A percentile compares a stretch with the other conserved stretches of the same genome.
These are phyloP conservation scores for Neonectria punicea DNA, from an alignment of 2,329 filamentous ascomycete species.

Conservation along the genomic window DNA sequence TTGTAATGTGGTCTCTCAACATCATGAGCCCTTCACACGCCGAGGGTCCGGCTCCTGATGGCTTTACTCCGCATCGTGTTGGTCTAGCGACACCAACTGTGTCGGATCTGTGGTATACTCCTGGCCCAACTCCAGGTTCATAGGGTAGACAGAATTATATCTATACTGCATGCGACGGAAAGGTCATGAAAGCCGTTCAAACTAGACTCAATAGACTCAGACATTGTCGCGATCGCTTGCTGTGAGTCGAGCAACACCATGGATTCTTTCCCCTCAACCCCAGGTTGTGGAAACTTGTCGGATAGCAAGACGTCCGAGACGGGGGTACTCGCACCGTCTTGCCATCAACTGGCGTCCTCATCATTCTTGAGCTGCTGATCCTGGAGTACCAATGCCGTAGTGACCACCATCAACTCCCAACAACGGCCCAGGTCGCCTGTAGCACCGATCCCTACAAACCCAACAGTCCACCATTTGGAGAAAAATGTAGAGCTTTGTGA, in stretches of 20 bases:
- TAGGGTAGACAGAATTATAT: neutral
- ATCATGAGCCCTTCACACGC: conserved; percentile 4
- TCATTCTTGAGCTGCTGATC: neutral
- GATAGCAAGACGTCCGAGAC: neutral
- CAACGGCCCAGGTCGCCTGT: neutral
- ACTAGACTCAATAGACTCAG: neutral
- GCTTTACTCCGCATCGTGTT: conserved; percentile 4
- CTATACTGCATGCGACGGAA: neutral
- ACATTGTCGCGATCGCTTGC: neutral
- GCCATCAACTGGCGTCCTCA: neutral
- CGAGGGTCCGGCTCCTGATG: neutral
- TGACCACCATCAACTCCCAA: neutral
- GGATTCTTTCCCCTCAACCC: neutral
- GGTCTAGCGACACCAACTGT: neutral
- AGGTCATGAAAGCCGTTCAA: too few relatives aligned
- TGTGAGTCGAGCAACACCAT: neutral
- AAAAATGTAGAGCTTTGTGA: neutral
- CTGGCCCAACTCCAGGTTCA: neutral
- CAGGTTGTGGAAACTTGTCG: too few relatives aligned
- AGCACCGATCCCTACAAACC: neutral
- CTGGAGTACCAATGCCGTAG: neutral
- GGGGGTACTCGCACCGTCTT: neutral
- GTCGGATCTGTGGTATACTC: neutral
- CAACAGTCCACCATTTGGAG: neutral
- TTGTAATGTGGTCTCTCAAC: conserved; percentile 5